Evolutionary conservation across 2,329 filamentous ascomycete species (phyloP).

Genomic region (Phialophora verrucosa): DNA sequence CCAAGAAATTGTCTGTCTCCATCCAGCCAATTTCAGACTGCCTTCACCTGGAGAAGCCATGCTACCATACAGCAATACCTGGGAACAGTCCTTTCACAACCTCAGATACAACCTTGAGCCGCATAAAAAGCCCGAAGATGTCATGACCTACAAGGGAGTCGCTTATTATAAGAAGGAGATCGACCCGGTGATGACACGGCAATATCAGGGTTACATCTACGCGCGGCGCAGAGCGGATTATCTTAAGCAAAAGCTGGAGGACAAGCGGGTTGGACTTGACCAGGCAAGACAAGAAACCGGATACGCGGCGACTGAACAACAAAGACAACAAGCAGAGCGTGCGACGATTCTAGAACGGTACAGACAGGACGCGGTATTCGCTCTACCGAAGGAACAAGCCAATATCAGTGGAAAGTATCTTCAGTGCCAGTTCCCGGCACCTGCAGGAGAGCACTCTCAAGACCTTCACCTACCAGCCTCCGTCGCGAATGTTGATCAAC

Average conservation of each 20-base stretch:
- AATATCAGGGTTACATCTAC: conserved; percentile 4
- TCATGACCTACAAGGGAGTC: conserved; percentile 15
- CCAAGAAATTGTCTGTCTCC: not conserved
- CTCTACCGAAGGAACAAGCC: not conserved
- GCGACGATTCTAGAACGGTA: not conserved
- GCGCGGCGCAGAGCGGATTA: not conserved
- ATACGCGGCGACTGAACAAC: not conserved
- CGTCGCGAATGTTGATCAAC: not conserved
- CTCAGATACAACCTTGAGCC: not conserved
- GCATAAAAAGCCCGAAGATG: conserved; percentile 12
- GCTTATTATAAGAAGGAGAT: conserved; percentile 8
- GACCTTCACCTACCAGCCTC: not conserved
- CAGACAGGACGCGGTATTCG: not conserved
- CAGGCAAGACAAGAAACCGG: not conserved
- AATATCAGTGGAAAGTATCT: not conserved
- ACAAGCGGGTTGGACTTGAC: not conserved
- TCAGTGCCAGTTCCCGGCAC: not conserved
- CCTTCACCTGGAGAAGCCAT: not conserved
- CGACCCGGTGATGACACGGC: conserved; percentile 9
- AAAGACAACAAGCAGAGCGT: not conserved
- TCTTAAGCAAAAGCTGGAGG: conserved; percentile 5
- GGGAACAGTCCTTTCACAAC: conserved; percentile 9
- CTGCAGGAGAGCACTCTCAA: not conserved
- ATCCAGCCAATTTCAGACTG: not conserved
- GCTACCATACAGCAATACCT: conserved; percentile 1